Conservation (phyloP, 306 rosid species). For the Quercus suber region DNA sequence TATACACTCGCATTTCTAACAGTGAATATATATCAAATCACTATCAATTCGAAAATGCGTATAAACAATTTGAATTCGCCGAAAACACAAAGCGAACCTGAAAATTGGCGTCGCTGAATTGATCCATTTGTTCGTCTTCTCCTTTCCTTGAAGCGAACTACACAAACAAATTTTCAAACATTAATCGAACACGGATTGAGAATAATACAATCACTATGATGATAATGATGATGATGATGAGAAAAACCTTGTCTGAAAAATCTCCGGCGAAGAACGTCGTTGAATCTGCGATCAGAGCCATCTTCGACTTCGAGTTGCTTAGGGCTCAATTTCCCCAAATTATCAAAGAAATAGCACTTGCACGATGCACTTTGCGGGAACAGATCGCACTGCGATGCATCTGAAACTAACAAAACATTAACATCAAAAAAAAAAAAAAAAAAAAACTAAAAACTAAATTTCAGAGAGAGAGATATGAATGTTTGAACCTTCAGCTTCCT, state of each 20-base stretch:
- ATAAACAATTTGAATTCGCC: background rate
- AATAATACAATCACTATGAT: background rate
- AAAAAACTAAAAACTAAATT: background rate
- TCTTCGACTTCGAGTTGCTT: slow-evolving; percentile 34
- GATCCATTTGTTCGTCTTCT: slow-evolving; percentile 48
- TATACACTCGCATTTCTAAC: background rate
- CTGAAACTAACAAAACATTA: slow-evolving; percentile 30
- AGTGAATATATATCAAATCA: too few species aligned
- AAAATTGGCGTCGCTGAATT: slow-evolving; percentile 32
- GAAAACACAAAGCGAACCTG: slow-evolving; percentile 36
- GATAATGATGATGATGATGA: background rate
- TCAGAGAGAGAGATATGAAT: background rate
- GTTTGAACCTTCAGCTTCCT: slow-evolving; percentile 64
- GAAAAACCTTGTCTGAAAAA: slow-evolving; percentile 81
- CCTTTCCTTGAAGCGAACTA: slow-evolving; percentile 72
- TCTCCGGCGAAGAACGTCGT: slow-evolving; percentile 80
- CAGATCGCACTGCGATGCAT: slow-evolving; percentile 62
- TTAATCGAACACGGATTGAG: background rate
- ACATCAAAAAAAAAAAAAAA: too few species aligned
- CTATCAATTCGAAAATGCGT: background rate
- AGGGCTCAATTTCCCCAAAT: slow-evolving; percentile 53
- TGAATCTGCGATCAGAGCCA: slow-evolving; percentile 53
- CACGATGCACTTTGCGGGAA: slow-evolving; percentile 73
- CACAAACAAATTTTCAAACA: slow-evolving; percentile 16
- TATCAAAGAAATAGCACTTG: slow-evolving; percentile 84